phyloP scores from a whole-genome alignment of 257 asterid genomes.

The Linderniella brevidens region DNA sequence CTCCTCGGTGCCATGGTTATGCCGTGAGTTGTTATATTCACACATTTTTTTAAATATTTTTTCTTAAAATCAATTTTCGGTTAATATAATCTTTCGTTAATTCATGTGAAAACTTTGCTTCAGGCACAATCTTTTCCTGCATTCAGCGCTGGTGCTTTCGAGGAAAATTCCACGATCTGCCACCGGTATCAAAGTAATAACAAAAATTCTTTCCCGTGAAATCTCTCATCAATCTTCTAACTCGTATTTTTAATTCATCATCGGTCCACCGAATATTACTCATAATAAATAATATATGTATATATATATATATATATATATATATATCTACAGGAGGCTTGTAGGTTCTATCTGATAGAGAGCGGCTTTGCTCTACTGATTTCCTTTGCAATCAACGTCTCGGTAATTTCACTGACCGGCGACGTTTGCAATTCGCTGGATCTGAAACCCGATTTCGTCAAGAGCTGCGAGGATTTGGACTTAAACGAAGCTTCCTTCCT shows the following conservation, averaged over 20 bases:
- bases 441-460: constrained; percentile 28
- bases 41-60: neutral
- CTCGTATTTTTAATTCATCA: too few relatives aligned
- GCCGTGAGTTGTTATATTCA: constrained; percentile 50
- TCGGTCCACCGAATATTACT: too few relatives aligned
- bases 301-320: too few relatives aligned
- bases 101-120: neutral
- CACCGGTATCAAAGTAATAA: constrained; percentile 55
- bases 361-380: constrained; percentile 75
- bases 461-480: constrained; percentile 75
- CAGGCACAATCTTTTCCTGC: constrained; percentile 97
- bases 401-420: constrained; percentile 88
- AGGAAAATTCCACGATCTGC: constrained; percentile 82
- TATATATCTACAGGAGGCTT: constrained; percentile 99
- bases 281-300: too few relatives aligned
- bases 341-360: constrained; percentile 76
- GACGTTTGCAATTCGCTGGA: constrained; percentile 68
- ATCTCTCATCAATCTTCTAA: neutral
- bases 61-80: neutral
- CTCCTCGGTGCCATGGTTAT: constrained; percentile 98
- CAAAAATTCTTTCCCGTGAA: constrained; percentile 4
- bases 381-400: constrained; percentile 83
- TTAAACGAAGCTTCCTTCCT: constrained; percentile 80
- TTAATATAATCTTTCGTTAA: neutral
- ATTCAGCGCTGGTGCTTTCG: constrained; percentile 88